Evolutionary conservation across 192 early-diverging fungal species (phyloP).

Genomic region (Pilaira anomala): DNA sequence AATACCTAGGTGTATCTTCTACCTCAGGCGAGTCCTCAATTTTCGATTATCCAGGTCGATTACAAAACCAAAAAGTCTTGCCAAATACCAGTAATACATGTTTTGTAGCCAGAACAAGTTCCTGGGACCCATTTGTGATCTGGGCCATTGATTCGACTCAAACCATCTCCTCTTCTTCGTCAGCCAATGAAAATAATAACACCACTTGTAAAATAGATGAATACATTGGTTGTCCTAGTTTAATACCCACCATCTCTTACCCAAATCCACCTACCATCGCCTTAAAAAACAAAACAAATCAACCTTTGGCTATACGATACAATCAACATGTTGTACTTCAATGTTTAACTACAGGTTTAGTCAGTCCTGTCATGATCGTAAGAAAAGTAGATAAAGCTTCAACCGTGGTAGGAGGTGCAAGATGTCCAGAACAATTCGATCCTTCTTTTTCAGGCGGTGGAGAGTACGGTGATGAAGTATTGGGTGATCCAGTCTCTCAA

Average conservation of each 20-base stretch:
- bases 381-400: constrained; percentile 83
- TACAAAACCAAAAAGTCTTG: constrained; percentile 15
- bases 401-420: constrained; percentile 61
- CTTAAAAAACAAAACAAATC: constrained; percentile 52
- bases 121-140: constrained; percentile 87
- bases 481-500: constrained; percentile 84
- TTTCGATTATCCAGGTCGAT: constrained; percentile 12
- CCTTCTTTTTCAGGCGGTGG: constrained; percentile 19
- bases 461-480: constrained; percentile 44
- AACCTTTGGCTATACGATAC: constrained; percentile 78
- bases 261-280: constrained; percentile 71
- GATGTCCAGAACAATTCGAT: constrained; percentile 14
- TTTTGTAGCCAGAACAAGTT: constrained; percentile 69
- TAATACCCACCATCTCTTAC: constrained; percentile 31
- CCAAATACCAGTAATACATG: constrained; percentile 48
- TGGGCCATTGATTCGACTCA: constrained; percentile 76
- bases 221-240: constrained; percentile 13
- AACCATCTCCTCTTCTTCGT: constrained; percentile 51
- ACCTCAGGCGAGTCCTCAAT: constrained; percentile 20
- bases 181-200: background rate
- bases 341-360: constrained; percentile 82
- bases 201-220: constrained; percentile 7
- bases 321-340: constrained; percentile 87
- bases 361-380: constrained; percentile 75
- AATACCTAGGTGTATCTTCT: constrained; percentile 66